Conservation (phyloP, 345 rosid genomes). For the Conringia planisiliqua region DNA sequence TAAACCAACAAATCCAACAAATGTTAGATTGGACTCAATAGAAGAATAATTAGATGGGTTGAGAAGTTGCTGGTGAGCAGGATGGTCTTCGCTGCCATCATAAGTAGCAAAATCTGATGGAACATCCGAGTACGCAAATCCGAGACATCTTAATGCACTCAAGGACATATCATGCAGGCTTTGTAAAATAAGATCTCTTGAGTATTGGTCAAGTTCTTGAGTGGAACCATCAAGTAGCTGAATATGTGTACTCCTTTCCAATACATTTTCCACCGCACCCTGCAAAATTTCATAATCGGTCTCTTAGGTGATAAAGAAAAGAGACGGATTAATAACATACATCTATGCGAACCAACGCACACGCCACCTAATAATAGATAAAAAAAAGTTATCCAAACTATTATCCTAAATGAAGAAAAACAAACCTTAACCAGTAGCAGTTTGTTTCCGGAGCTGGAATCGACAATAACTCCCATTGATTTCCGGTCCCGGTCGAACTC, state of each 20-base stretch:
- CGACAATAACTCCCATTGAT: constrained; percentile 97
- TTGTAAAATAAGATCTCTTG: constrained; percentile 53
- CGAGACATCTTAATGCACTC: constrained; percentile 78
- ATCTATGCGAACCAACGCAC: constrained; percentile 6
- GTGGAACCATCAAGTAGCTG: constrained; percentile 78
- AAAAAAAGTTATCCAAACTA: not conserved
- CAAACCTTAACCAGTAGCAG: constrained; percentile 80
- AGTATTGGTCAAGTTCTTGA: constrained; percentile 54
- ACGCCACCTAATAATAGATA: not conserved
- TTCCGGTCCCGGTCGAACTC: constrained; percentile 91
- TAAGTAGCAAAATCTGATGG: constrained; percentile 57
- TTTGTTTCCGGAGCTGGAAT: constrained; percentile 67
- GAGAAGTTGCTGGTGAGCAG: constrained; percentile 80
- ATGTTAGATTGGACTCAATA: constrained; percentile 69
- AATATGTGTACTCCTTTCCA: constrained; percentile 78
- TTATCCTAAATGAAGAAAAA: not conserved
- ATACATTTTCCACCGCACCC: constrained; percentile 93
- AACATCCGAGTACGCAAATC: constrained; percentile 72
- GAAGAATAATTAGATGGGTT: constrained; percentile 68
- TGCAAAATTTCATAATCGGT: constrained; percentile 34
- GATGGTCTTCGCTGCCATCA: constrained; percentile 86
- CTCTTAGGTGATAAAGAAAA: not conserved
- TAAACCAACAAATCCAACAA: constrained; percentile 85
- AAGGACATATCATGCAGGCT: constrained; percentile 72
- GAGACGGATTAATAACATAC: not conserved